Conservation (phyloP, 805 yeast genomes). For the Metschnikowia matae region DNA sequence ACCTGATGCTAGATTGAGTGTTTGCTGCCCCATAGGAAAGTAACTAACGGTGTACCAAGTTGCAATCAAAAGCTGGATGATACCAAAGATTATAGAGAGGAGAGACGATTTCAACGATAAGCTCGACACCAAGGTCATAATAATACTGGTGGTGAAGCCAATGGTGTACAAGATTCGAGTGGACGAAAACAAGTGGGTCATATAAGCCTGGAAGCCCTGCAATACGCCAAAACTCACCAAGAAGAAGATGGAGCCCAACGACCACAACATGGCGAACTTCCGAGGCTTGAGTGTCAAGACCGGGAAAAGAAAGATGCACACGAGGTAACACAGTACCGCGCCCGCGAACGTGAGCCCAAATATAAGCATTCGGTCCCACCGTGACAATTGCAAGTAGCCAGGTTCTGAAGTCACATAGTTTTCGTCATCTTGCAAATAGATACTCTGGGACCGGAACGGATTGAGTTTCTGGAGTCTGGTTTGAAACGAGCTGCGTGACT, state of each 20-base stretch:
- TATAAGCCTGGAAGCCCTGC: conserved; percentile 39
- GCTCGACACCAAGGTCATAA: conserved; percentile 37
- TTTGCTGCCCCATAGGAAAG: conserved; percentile 45
- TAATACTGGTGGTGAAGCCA: conserved; percentile 35
- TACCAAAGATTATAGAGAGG: conserved; percentile 39
- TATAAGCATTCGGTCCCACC: conserved; percentile 46
- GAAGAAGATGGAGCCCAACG: conserved; percentile 43
- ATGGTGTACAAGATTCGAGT: conserved; percentile 38
- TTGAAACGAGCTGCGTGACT: conserved; percentile 21
- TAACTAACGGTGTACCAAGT: conserved; percentile 46
- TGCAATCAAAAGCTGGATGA: conserved; percentile 37
- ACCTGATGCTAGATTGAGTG: conserved; percentile 37
- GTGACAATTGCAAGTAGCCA: conserved; percentile 39
- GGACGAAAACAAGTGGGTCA: conserved; percentile 40
- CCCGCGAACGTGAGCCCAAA: conserved; percentile 44
- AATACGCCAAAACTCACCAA: conserved; percentile 44
- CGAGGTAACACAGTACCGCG: conserved; percentile 36
- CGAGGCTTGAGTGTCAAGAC: conserved; percentile 40
- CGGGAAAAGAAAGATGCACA: conserved; percentile 43
- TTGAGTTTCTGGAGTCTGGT: conserved; percentile 33
- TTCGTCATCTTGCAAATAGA: conserved; percentile 40
- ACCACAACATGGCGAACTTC: conserved; percentile 46
- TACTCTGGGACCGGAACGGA: conserved; percentile 36
- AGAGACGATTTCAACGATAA: conserved; percentile 35
- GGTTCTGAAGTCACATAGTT: conserved; percentile 43